Evolutionary conservation across 768 basidiomycete species (phyloP), one percentile per base, ranked within the genome.

Genomic region (Tricholoma flavovirens): DNA sequence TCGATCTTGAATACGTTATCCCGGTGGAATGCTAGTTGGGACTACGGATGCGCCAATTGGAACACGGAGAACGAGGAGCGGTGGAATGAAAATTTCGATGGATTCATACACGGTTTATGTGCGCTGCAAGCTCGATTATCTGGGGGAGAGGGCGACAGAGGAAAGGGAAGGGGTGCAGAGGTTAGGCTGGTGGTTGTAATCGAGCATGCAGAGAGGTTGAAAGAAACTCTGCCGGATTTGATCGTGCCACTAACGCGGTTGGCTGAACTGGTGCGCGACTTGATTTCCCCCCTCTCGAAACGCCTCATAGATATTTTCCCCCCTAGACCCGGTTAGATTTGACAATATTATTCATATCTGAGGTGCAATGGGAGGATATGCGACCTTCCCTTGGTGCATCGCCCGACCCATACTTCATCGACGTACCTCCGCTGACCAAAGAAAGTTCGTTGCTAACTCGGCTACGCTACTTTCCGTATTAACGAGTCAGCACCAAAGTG

Each of bases 181-280:
- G 66, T 71, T 54, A 67, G 79, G 59, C 72, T 90, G 60, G 80
- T 87, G 9, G 72, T 92, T 40, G 70, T 86, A 5, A 66, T 92
- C 38, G 85, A 89, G 59, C 75, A 76, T n/a, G 84, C 83, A 0
- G 88, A 92, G 66, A 75, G 81, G 43, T 67, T 92, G 57, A 81
- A 75, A 58, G 84, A 84, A 29, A 73, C 66, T 15, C 71, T 88
- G 49, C 81, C 87, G 2, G 85, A 88, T 24, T 64, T 90, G 1
- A 54, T 91, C 1, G 83, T 88, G 9, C 87, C 90, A 36, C 66
- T 93, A 30, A 79, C 87, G 14, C 79, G 89, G 50, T 71, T 93
- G 26, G 73, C 81, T 4, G 90, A 93, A 63, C 64, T 92, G 67
- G 90, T 90, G 59, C 56, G 81, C 62, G 15, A 56, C 15, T 36